Evolutionary conservation across 2,329 filamentous ascomycete genomes (phyloP), one percentile per base, ranked within the genome.

Genomic region (Pestalotiopsis sp.): DNA sequence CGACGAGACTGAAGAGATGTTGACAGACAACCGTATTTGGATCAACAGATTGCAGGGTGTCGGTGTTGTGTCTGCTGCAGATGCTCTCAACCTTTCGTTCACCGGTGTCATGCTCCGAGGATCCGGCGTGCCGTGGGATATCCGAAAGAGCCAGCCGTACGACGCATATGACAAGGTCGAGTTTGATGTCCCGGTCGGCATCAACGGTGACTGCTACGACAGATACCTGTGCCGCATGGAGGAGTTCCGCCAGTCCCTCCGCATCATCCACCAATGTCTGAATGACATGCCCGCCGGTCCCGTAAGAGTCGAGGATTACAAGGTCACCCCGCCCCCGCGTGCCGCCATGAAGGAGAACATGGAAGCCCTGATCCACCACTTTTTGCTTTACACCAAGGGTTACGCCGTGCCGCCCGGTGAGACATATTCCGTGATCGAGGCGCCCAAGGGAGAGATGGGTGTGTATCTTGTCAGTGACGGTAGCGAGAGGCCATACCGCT

Each of bases 261-360:
- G 96, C 76, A 99, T 99, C 82, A 98, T 99, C 79, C 91, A 97
- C 86, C 97, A 99, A 83, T 99, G 97, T 82, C 85, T 99, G 75
- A 98, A 99, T 88, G 94, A 99, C 86, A 99, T 99, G 93, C 95
- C 97, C 62, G 88, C 93, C 62, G 96, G 96, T 35, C 96, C 96
- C 65, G 89, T 98, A 78, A 92, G 95, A 74, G 94, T 98, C 56
- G 96, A 99, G 83, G 96, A 99, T 83, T 99, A 98, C 90, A 99
- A 99, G 89, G 89, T 99, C 77, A 92, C 93, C 2, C 96, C 96
- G 24, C 96, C 96, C 70, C 97, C 96, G n/a, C 91, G 96, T 77
- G 87, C 93, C 58, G 96, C 96, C 77, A 99, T 99, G 96, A 99
- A 99, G 89, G 96, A 99, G 89, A 99, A 99, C 86, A 99, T 99